Conservation (phyloP, 768 basidiomycete genomes). For the Podaxis sp. region DNA sequence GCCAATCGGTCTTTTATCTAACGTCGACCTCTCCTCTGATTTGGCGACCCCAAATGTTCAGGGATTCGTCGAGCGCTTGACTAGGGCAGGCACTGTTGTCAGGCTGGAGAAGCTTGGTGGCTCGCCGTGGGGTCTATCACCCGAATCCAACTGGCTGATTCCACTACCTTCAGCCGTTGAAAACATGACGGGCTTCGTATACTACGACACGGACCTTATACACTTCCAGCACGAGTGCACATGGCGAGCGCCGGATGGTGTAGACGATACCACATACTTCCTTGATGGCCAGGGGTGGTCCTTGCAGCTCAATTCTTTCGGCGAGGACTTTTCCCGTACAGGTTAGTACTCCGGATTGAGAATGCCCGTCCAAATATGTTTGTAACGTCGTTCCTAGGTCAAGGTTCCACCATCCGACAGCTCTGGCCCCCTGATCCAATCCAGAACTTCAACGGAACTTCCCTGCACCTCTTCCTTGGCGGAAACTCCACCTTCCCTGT, state of each 20-base stretch:
- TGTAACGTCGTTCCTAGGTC: neutral
- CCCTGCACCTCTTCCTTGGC: neutral
- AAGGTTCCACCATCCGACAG: neutral
- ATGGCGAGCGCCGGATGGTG: neutral
- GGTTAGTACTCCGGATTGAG: neutral
- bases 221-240: neutral
- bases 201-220: neutral
- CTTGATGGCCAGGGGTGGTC: neutral
- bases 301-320: neutral
- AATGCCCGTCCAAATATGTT: neutral
- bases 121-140: neutral
- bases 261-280: neutral
- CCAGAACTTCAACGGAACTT: slow-evolving; percentile 1
- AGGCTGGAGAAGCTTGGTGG: slow-evolving; percentile 3
- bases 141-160: neutral
- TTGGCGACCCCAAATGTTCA: neutral
- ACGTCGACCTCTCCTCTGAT: neutral
- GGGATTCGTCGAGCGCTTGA: slow-evolving; percentile 3
- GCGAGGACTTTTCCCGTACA: neutral
- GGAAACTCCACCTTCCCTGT: neutral
- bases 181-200: neutral
- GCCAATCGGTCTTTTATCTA: neutral
- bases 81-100: neutral
- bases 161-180: neutral
- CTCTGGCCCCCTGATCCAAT: slow-evolving; percentile 4